Evolutionary conservation across 208 protist genomes (phyloP).

Genomic region (Strigomonas galati): DNA sequence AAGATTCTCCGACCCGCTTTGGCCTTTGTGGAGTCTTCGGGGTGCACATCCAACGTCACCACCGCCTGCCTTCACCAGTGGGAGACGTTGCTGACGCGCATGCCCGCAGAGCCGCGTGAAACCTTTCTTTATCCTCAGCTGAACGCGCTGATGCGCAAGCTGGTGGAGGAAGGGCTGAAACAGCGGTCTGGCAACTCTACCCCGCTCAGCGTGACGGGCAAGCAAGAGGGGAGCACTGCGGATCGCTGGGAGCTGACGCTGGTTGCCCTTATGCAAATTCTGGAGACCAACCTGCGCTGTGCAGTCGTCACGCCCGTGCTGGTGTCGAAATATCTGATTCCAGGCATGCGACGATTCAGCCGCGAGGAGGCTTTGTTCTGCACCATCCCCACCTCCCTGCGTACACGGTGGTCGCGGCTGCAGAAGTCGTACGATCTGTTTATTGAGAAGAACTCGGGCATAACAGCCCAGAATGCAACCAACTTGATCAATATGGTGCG

Average conservation of each 20-base stretch:
- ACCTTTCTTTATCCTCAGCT: slow-evolving; percentile 61
- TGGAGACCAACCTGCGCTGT: slow-evolving; percentile 46
- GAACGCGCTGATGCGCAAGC: slow-evolving; percentile 38
- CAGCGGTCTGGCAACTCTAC: slow-evolving; percentile 12
- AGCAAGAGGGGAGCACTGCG: slow-evolving; percentile 7
- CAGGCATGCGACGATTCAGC: slow-evolving; percentile 38
- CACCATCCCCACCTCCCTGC: slow-evolving; percentile 22
- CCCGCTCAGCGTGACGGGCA: neutral
- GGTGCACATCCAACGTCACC: slow-evolving; percentile 48
- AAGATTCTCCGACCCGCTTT: slow-evolving; percentile 39
- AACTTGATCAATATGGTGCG: slow-evolving; percentile 54
- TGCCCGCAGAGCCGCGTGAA: slow-evolving; percentile 69
- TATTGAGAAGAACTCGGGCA: slow-evolving; percentile 34
- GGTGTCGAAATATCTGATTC: slow-evolving; percentile 47
- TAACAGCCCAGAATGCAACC: slow-evolving; percentile 12
- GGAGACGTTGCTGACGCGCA: slow-evolving; percentile 41
- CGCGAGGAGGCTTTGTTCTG: slow-evolving; percentile 24
- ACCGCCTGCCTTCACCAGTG: slow-evolving; percentile 41
- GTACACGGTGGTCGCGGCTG: slow-evolving; percentile 41
- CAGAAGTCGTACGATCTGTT: slow-evolving; percentile 41
- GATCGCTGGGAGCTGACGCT: slow-evolving; percentile 43
- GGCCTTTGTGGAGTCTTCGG: slow-evolving; percentile 30
- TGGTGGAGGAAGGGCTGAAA: slow-evolving; percentile 29
- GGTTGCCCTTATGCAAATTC: slow-evolving; percentile 32
- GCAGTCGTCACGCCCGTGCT: slow-evolving; percentile 66